These are phyloP conservation scores for Pisolithus microcarpus DNA, from an alignment of 768 basidiomycete species.

Conservation along the genomic window DNA sequence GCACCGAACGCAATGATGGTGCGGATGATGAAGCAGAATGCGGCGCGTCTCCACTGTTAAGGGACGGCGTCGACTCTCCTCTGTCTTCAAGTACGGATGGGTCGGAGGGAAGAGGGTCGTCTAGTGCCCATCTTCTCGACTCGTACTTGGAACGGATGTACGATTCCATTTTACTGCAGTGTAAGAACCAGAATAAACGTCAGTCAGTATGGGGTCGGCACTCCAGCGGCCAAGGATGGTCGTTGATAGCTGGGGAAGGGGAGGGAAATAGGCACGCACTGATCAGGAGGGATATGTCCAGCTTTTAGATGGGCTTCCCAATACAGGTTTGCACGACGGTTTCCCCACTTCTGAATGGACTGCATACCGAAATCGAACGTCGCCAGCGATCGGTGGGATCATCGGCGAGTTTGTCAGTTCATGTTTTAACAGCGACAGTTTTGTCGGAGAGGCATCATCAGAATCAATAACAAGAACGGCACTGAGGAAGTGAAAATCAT, in stretches of 20 bases:
- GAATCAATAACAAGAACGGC: background rate
- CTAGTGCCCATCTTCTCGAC: constrained; percentile 83
- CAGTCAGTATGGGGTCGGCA: too few species aligned
- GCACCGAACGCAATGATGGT: background rate
- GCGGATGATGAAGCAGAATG: background rate
- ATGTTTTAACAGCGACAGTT: too few species aligned
- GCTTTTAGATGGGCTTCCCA: constrained; percentile 95
- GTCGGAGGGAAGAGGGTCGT: constrained; percentile 78
- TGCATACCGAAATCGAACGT: constrained; percentile 17
- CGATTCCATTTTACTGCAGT: constrained; percentile 89
- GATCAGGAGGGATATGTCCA: constrained; percentile 90
- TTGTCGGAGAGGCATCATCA: background rate
- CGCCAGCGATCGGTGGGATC: background rate
- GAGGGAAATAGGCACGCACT: constrained; percentile 48
- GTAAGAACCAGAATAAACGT: too few species aligned
- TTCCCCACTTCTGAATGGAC: constrained; percentile 94
- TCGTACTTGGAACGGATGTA: constrained; percentile 98
- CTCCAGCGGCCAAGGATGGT: too few species aligned
- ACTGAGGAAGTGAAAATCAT: too few species aligned
- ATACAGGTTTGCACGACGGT: constrained; percentile 84
- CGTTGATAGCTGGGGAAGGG: background rate
- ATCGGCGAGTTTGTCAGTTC: too few species aligned
- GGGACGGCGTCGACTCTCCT: constrained; percentile 3
- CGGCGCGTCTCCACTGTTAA: too few species aligned
- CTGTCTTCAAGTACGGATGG: constrained; percentile 66